Base-by-base conservation (phyloP, 23 red algal genomes). In the Porphyridium purpureum region DNA sequence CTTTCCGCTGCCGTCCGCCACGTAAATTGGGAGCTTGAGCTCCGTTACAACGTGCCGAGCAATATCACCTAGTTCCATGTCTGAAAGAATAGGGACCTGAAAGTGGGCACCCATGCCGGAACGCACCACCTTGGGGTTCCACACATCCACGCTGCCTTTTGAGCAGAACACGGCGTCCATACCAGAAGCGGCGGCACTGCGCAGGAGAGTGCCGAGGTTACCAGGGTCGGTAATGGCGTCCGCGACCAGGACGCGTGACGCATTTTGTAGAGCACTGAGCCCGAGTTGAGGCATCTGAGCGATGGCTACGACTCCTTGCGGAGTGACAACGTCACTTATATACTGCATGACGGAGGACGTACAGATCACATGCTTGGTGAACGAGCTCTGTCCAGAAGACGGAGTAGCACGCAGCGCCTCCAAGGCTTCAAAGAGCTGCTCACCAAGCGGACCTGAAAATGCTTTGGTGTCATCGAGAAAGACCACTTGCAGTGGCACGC, bases 91-190 rank as follows among this genome's bases (percentile, higher is more conserved):
- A 5, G 72, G 74, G 36, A 85, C 24, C 7, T 64, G 60, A 24
- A 98, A 81, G 17, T 98, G 90, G 26, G 79, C 79, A 19, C 90
- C 90, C 90, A 98, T 98, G 21, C 90, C 90, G 25, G 80, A 78
- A 1, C 90, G 73, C 31, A 98, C 34, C 24, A 66, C 81, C 66
- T 98, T 98, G 7, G 72, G 51, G 15, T 72, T 60, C 69, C 76
- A 98, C 35, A 47, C 61, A 68, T 98, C 90, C 6, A 74, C 81
- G 31, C 72, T 86, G 7, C 76, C 59, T 3, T 49, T 54, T 7
- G 78, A 76, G 21, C 85, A 31, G 24, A 73, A 41, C 22, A 98
- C 66, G 2, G 49, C 63, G 9, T 67, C 31, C 14, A 64, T 68
- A 24, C 72, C 78, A 40, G 72, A 34, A 25, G 64, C 90, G 15